phyloP scores from a whole-genome alignment of 805 yeast species.

The Spathaspora arborariae region DNA sequence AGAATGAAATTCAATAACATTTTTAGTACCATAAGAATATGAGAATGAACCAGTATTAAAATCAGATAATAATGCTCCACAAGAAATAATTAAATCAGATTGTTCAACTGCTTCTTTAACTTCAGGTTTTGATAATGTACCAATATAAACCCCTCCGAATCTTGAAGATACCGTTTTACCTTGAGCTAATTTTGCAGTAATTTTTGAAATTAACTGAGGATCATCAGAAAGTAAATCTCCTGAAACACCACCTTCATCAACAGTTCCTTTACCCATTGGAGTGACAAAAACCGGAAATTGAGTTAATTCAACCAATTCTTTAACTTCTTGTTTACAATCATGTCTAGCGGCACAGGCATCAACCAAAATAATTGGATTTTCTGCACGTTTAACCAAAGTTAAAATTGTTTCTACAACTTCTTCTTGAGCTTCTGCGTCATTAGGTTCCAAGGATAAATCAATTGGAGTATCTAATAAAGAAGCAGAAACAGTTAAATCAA shows the following conservation, averaged over 20 bases:
- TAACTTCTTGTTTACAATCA: conserved; percentile 31
- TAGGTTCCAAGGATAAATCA: conserved; percentile 29
- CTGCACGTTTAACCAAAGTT: conserved; percentile 21
- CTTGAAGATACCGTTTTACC: conserved; percentile 20
- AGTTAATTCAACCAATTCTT: conserved; percentile 30
- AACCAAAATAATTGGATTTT: conserved; percentile 34
- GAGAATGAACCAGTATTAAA: conserved; percentile 41
- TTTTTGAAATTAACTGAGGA: conserved; percentile 20
- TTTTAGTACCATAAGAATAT: conserved; percentile 35
- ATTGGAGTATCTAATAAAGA: conserved; percentile 32
- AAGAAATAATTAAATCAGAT: conserved; percentile 33
- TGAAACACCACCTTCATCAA: conserved; percentile 34
- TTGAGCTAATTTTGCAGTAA: conserved; percentile 18
- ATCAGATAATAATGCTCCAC: conserved; percentile 38
- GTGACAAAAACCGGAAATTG: conserved; percentile 39
- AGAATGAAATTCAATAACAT: conserved; percentile 39
- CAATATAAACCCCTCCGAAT: conserved; percentile 40
- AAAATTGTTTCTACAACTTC: conserved; percentile 32
- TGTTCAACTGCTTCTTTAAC: conserved; percentile 35
- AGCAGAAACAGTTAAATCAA: conserved; percentile 34
- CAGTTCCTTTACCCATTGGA: conserved; percentile 39
- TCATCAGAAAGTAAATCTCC: conserved; percentile 23
- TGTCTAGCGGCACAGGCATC: conserved; percentile 42
- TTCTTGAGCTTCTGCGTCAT: conserved; percentile 33
- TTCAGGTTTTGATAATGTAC: conserved; percentile 33